Evolutionary conservation across 2,329 filamentous ascomycete species (phyloP), one percentile per base, ranked within the genome.

Genomic region (Aspergillus piperis): DNA sequence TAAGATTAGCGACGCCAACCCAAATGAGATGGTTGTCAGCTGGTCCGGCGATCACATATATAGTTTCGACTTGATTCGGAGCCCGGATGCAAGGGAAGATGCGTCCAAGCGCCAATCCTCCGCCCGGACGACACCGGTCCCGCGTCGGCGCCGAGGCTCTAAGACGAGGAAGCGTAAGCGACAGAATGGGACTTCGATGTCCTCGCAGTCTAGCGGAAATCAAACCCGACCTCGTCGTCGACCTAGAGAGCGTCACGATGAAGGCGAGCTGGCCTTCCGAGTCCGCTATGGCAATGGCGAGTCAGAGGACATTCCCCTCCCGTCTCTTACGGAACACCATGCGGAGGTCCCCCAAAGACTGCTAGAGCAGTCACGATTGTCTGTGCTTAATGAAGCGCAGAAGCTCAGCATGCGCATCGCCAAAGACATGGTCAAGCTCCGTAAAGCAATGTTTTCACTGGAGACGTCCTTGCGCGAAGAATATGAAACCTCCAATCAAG

Each of bases 21-120:
- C 87, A 0, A 87, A 89, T 63, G 87, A 90, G 67, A 83, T 90
- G 68, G 75, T 90, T 13, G 87, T 85, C 21, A 89, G 86, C 66
- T 90, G 87, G 87, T 88, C 86, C 19, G 86, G 85, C 21, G 86
- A 88, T 62, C 81, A 86, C 63, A 86, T 89, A 54, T 87, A 88
- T 73, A 84, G 84, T 66, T 90, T 90, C 68, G 86, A 90, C 68
- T 79, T 90, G 15, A 75, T 87, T 47, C 81, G 82, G 51, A 84
- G 82, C 65, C 82, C 84, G 2, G 85, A 87, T 74, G 82, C 81
- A 7, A 73, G 76, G 59, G 83, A 85, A 19, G 57, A 62, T 13
- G 68, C 76, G 21, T 66, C 70, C 15, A 66, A 71, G 36, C 62
- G 62, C 51, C 62, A 70, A 17, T 66, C 68, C 11, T 66, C 66